Percentiles rank a stretch among this genome's conserved stretches.
phyloP scores from a whole-genome alignment of 1,284 basidiomycete species.

The Trichosporon faecale region DNA sequence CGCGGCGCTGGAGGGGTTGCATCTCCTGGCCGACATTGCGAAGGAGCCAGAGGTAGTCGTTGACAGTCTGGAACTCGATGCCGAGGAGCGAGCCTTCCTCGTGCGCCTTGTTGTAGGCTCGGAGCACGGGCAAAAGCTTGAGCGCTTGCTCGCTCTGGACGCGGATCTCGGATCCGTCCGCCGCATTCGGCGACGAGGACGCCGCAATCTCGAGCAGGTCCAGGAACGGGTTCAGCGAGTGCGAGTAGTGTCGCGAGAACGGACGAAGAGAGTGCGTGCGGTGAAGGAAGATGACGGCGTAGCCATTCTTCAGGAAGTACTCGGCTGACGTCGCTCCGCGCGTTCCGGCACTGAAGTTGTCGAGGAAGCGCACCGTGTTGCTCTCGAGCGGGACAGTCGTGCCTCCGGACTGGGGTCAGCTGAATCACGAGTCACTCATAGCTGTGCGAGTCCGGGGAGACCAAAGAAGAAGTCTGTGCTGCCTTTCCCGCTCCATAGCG shows the following conservation, averaged over 20 bases:
- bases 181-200: not conserved
- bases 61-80: slow-evolving; percentile 88
- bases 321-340: slow-evolving; percentile 96
- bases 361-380: slow-evolving; percentile 97
- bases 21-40: slow-evolving; percentile 67
- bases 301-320: slow-evolving; percentile 86
- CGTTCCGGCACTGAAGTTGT: slow-evolving; percentile 98
- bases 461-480: too few relatives aligned
- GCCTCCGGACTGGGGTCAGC: slow-evolving; percentile 72
- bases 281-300: slow-evolving; percentile 98
- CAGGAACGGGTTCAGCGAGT: slow-evolving; percentile 95
- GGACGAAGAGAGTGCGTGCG: slow-evolving; percentile 95
- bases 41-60: slow-evolving; percentile 93
- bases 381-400: slow-evolving; percentile 93
- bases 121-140: slow-evolving; percentile 69
- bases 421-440: too few relatives aligned
- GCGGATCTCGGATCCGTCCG: slow-evolving; percentile 32
- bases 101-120: slow-evolving; percentile 77
- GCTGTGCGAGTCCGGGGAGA: too few relatives aligned
- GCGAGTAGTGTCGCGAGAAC: slow-evolving; percentile 94
- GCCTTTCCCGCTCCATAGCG: not conserved
- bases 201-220: slow-evolving; percentile 75
- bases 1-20: slow-evolving; percentile 63
- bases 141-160: slow-evolving; percentile 63
- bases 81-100: slow-evolving; percentile 71